Conservation (phyloP, 106 monocot genomes). For the Ottelia alismoides region DNA sequence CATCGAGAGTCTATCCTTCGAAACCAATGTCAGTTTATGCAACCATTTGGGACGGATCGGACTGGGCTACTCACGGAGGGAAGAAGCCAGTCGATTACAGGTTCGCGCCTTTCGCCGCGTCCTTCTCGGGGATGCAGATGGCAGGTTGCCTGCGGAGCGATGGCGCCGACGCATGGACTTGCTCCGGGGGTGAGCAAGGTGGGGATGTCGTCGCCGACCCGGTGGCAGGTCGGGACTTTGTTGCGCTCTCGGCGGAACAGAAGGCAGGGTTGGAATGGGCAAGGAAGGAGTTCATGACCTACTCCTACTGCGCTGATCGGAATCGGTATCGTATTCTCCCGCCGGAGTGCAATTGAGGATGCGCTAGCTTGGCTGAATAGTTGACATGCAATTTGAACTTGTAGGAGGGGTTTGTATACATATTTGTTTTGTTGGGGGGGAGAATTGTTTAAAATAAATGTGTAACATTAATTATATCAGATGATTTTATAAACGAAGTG, state of each 20-base stretch:
- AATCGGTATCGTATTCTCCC: conserved; percentile 23
- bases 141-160: conserved; percentile 5
- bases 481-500: no score
- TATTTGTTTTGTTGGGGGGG: no score
- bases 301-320: conserved; percentile 39
- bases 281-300: conserved; percentile 34
- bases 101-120: conserved; percentile 9
- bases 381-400: no score
- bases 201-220: conserved; percentile 5
- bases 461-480: no score
- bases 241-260: conserved; percentile 22
- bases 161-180: neutral
- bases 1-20: conserved; percentile 30
- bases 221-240: conserved; percentile 16
- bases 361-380: no score
- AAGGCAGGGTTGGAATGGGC: conserved; percentile 31
- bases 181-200: neutral
- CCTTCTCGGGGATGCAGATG: conserved; percentile 1
- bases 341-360: conserved; percentile 25
- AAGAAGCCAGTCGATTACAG: conserved; percentile 4
- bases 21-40: conserved; percentile 17
- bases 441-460: no score
- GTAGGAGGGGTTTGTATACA: no score
- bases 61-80: conserved; percentile 14
- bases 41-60: conserved; percentile 6